phyloP scores from a whole-genome alignment of 1,139 yeast species.

The Casaregolazyma lundiana region DNA sequence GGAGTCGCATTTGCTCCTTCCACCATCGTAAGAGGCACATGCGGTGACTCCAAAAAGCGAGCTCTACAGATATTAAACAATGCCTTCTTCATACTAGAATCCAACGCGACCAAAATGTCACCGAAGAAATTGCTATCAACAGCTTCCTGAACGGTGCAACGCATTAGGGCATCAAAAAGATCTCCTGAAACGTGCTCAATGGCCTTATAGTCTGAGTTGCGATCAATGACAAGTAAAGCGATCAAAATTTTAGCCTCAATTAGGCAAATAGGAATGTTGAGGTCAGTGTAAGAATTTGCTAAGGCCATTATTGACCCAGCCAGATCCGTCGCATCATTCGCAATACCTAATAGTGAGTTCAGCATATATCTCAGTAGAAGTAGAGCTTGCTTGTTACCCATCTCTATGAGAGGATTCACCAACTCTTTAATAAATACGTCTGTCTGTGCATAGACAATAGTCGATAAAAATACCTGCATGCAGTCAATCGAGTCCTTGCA shows the following conservation, averaged over 20 bases:
- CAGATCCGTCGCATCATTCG: background rate
- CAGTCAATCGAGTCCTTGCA: constrained; percentile 10
- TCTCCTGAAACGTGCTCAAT: background rate
- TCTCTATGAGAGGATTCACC: constrained; percentile 23
- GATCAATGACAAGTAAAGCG: background rate
- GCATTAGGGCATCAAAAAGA: constrained; percentile 2
- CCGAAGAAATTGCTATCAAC: constrained; percentile 28
- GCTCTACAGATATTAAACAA: constrained; percentile 40
- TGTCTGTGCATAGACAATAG: constrained; percentile 17
- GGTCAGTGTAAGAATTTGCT: constrained; percentile 39
- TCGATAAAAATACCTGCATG: constrained; percentile 18
- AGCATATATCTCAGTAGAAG: constrained; percentile 16
- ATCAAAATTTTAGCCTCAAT: constrained; percentile 36
- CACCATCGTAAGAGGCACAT: constrained; percentile 41
- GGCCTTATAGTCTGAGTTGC: background rate
- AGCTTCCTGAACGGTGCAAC: constrained; percentile 10
- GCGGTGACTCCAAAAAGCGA: constrained; percentile 41
- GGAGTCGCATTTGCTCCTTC: constrained; percentile 19
- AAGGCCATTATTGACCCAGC: background rate
- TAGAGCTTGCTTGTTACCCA: constrained; percentile 16
- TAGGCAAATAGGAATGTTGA: constrained; percentile 52
- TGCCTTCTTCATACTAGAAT: constrained; percentile 31
- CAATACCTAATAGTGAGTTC: constrained; percentile 14
- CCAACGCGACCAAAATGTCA: constrained; percentile 37
- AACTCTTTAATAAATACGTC: constrained; percentile 17